A percentile compares a stretch with the other conserved stretches of the same genome.
Evolutionary conservation across 768 basidiomycete genomes (phyloP).

Genomic region (Russula griseocarnosa): DNA sequence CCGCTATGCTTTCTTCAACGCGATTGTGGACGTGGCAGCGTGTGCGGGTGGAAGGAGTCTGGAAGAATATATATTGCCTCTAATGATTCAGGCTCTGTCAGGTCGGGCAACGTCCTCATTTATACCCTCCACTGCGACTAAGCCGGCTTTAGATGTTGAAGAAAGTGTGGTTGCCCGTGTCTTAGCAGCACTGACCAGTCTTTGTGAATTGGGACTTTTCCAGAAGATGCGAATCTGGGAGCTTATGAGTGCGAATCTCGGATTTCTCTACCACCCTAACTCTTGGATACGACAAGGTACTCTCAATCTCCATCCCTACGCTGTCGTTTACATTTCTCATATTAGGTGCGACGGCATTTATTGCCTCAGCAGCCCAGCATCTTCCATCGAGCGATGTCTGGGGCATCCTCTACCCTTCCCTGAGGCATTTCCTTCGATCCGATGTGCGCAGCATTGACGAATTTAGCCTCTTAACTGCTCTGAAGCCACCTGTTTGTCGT

Average conservation of each 20-base stretch:
- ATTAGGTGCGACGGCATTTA: slow-evolving; percentile 80
- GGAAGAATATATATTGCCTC: slow-evolving; percentile 94
- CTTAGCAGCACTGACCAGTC: slow-evolving; percentile 76
- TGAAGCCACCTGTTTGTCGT: slow-evolving; percentile 71
- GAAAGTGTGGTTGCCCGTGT: slow-evolving; percentile 92
- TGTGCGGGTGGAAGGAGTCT: slow-evolving; percentile 88
- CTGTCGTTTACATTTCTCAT: slow-evolving; percentile 3
- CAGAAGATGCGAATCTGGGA: slow-evolving; percentile 98
- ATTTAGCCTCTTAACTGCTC: slow-evolving; percentile 62
- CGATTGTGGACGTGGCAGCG: slow-evolving; percentile 91
- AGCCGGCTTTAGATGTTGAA: slow-evolving; percentile 68
- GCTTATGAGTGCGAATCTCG: slow-evolving; percentile 79
- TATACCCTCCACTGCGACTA: slow-evolving; percentile 13
- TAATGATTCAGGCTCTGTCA: slow-evolving; percentile 93
- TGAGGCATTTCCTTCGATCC: slow-evolving; percentile 79
- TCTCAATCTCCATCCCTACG: slow-evolving; percentile 2
- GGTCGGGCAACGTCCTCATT: slow-evolving; percentile 44
- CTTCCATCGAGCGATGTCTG: slow-evolving; percentile 87
- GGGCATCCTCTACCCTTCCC: slow-evolving; percentile 93
- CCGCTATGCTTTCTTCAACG: slow-evolving; percentile 89
- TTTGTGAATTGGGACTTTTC: slow-evolving; percentile 87
- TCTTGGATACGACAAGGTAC: slow-evolving; percentile 93
- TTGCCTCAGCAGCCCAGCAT: slow-evolving; percentile 78
- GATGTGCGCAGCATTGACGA: slow-evolving; percentile 77
- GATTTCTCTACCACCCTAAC: slow-evolving; percentile 94